phyloP scores from a whole-genome alignment of 2,329 filamentous ascomycete species.

The Beauveria rudraprayagi region DNA sequence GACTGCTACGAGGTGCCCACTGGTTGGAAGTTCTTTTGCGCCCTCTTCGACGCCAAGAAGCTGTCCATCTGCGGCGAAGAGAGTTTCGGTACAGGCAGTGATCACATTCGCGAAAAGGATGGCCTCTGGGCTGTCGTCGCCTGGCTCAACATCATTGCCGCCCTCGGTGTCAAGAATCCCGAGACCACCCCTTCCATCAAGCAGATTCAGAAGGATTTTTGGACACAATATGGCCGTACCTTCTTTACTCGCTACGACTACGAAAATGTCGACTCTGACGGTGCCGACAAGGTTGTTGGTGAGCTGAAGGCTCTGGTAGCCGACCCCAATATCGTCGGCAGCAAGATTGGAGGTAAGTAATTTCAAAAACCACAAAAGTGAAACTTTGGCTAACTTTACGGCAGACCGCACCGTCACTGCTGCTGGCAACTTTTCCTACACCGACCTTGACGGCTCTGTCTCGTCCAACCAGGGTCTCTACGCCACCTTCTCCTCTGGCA shows the following conservation, averaged over 20 bases:
- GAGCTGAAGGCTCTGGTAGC: slow-evolving; percentile 73
- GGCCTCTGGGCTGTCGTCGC: slow-evolving; percentile 95
- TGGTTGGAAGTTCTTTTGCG: slow-evolving; percentile 99
- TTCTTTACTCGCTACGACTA: slow-evolving; percentile 99
- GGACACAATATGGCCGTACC: slow-evolving; percentile 88
- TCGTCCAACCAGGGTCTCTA: slow-evolving; percentile 94
- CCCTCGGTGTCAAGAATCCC: slow-evolving; percentile 74
- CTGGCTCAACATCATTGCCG: slow-evolving; percentile 98
- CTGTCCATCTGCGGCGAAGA: slow-evolving; percentile 98
- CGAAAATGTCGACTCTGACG: slow-evolving; percentile 86
- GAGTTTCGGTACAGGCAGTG: slow-evolving; percentile 94
- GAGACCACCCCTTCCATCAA: slow-evolving; percentile 82
- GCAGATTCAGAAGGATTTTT: slow-evolving; percentile 96
- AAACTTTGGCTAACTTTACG: slow-evolving; percentile 17
- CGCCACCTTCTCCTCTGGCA: slow-evolving; percentile 88
- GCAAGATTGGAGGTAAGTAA: slow-evolving; percentile 59
- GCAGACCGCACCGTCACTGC: slow-evolving; percentile 71
- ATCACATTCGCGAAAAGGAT: slow-evolving; percentile 99
- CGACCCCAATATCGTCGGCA: slow-evolving; percentile 68
- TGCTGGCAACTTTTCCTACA: slow-evolving; percentile 96
- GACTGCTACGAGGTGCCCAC: slow-evolving; percentile 95
- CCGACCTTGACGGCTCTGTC: slow-evolving; percentile 93
- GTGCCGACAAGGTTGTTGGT: slow-evolving; percentile 81
- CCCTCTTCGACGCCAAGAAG: slow-evolving; percentile 88
- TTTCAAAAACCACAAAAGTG: background rate